Evolutionary conservation across 2,329 filamentous ascomycete species (phyloP), one percentile per base, ranked within the genome.

Genomic region (Botrytis sinoallii): DNA sequence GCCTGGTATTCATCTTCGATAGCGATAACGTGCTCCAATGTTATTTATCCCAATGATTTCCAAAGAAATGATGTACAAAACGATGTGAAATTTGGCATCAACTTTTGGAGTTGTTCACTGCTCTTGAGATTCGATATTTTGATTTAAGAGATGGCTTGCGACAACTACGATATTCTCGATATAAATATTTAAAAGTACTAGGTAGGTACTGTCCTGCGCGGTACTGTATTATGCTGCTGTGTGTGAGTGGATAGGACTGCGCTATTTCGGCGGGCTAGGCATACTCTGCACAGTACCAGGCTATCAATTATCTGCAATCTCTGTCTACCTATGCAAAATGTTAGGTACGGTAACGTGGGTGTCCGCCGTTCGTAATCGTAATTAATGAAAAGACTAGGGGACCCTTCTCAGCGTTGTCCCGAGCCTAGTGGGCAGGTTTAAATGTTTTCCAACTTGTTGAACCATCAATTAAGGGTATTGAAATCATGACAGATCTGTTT

Each of bases 1-100:
- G 92, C 74, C 95, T 89, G 61, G 94, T 97, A 82, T 98, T 96
- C 96, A 98, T 99, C 85, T 80, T 74, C 57, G 68, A 69, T 44
- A 52, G 72, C 48, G 44, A 71, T 65, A 60, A 67, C 71, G 32
- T 52, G 60, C 65, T 22, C 35, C 52, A 29, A 40, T 71, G 52
- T 65, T 48, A 25, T 42, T 42, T 64, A 20, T 48, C 25, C 42
- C 40, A 18, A 42, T 38, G 20, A 35, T 42, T 60, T 22, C 44
- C 20, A 32, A 29, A 4, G 18, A 65, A 52, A 64, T 4, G 29
- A 61, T n/a, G 29, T 20, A 35, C 3, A 61, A 61, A 46, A 46
- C 25, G 3, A 25, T 20, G 67, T 42, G 38, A 18, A 68, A 32
- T 68, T 32, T 22, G 14, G 32, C n/a, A 68, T 32, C 35, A 57